phyloP scores from a whole-genome alignment of 306 rosid species.

The Lithocarpus polystachyus region DNA sequence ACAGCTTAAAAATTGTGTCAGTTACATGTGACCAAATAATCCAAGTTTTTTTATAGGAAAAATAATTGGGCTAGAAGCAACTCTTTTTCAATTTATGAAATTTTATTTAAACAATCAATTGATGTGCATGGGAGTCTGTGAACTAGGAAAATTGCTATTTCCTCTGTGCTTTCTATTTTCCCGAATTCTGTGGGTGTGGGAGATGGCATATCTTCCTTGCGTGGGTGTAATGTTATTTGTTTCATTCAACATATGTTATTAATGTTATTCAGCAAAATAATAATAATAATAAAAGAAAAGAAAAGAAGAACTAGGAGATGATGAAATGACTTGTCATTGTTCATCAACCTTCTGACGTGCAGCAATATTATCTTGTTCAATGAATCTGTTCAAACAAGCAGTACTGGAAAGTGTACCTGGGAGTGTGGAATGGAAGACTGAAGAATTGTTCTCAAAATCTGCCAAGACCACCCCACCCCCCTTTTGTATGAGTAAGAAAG shows the following conservation, averaged over 20 bases:
- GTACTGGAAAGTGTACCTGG: background rate
- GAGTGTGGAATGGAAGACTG: background rate
- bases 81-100: background rate
- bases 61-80: too few relatives aligned
- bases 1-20: background rate
- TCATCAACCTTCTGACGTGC: background rate
- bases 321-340: background rate
- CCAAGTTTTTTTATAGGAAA: background rate
- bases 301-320: background rate
- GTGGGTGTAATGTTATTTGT: too few relatives aligned
- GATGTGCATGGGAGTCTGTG: background rate
- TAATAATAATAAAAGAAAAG: too few relatives aligned
- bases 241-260: too few relatives aligned
- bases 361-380: background rate
- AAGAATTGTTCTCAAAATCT: background rate
- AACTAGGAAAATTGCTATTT: background rate
- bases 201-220: too few relatives aligned
- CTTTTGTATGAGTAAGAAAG: too few relatives aligned
- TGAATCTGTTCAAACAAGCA: background rate
- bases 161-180: too few relatives aligned
- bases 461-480: background rate
- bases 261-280: too few relatives aligned
- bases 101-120: background rate
- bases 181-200: too few relatives aligned
- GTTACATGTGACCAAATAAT: background rate